Conservation (phyloP, 177 flowering plant species). For the Telopea speciosissima region DNA sequence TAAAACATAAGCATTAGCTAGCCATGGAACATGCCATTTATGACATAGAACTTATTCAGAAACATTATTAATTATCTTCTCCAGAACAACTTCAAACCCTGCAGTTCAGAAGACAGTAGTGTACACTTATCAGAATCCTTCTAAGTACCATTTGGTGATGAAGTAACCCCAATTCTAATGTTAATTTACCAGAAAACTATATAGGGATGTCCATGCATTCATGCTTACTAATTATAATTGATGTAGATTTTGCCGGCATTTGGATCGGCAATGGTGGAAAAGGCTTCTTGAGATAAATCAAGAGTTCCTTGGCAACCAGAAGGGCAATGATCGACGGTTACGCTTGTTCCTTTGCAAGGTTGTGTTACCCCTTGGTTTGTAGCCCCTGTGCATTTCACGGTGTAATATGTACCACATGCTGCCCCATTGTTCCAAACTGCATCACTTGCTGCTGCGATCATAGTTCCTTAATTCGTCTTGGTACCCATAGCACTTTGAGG, state of each 20-base stretch:
- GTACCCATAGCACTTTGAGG: conserved; percentile 16
- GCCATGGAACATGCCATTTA: no score
- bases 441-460: conserved; percentile 21
- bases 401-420: conserved; percentile 13
- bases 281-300: neutral
- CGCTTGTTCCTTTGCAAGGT: neutral
- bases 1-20: no score
- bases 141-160: no score
- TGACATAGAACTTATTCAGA: no score
- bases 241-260: neutral
- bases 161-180: no score
- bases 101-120: no score
- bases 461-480: conserved; percentile 8
- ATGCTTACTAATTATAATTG: neutral
- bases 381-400: conserved; percentile 12
- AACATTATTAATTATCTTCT: no score
- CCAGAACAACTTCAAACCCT: no score
- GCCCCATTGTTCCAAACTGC: conserved; percentile 11
- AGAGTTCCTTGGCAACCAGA: neutral
- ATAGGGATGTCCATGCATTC: no score
- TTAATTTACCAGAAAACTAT: no score
- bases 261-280: neutral
- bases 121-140: no score
- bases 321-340: neutral
- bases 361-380: conserved; percentile 1